Conservation (phyloP, 140 eudicot species). For the Bidens hawaiensis region DNA sequence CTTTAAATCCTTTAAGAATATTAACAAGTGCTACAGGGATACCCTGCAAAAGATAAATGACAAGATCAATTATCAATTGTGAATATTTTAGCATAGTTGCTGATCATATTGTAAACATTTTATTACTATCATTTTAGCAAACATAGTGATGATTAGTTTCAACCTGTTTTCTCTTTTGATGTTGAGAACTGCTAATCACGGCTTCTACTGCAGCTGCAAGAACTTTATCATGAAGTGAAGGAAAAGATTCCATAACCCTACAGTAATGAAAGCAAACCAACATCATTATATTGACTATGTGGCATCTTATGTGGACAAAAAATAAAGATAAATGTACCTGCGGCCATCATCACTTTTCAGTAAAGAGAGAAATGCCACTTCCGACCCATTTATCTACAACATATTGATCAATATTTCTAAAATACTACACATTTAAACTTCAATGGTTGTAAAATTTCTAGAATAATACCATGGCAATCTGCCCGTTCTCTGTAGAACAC, state of each 20-base stretch:
- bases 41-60: conserved; percentile 45
- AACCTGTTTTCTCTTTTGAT: conserved; percentile 68
- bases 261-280: conserved; percentile 13
- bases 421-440: not conserved
- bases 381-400: conserved; percentile 70
- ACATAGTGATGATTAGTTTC: not conserved
- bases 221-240: conserved; percentile 91
- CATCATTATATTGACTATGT: not conserved
- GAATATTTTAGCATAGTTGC: not conserved
- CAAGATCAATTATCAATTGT: not conserved
- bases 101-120: not conserved
- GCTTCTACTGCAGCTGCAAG: conserved; percentile 91
- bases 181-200: conserved; percentile 51
- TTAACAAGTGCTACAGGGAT: conserved; percentile 57
- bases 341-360: conserved; percentile 40
- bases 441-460: conserved; percentile 4
- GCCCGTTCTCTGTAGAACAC: conserved; percentile 63
- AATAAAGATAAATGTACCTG: conserved; percentile 40
- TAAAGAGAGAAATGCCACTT: conserved; percentile 71
- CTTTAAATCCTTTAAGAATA: conserved; percentile 73
- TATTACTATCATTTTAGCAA: not conserved
- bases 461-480: conserved; percentile 58
- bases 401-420: too few species aligned
- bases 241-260: conserved; percentile 77
- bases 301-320: not conserved